Evolutionary conservation across 805 yeast genomes (phyloP), one percentile per base, ranked within the genome.

Genomic region (Schizosaccharomyces lindneri): DNA sequence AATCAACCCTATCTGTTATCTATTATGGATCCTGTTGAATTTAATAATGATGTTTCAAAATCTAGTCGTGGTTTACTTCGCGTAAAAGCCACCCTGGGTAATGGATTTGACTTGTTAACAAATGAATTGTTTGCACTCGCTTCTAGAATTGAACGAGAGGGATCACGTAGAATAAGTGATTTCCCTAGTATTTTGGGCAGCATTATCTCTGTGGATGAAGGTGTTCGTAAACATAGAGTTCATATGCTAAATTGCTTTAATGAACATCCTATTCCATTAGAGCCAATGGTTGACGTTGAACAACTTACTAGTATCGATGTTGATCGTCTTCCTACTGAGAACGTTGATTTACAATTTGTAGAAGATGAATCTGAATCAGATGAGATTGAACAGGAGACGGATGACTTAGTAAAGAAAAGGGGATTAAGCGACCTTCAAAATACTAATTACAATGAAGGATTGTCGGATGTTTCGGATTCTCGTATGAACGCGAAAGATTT

Each of bases 21-120:
- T 0, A 85, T 90, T 39, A 90, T 85, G 70, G 97, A 90, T 69
- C 97, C 97, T 1, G 82, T 84, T 60, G 96, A 89, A 68, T 74
- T 81, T 1, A 65, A 74, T n/a, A 90, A 90, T 68, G 90, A 90
- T 69, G 83, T 90, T 59, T 81, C 93, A 59, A 43, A 46, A 32
- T 41, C 55, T 29, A 62, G 64, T 31, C 76, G 95, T 66, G 86
- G 95, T 4, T 82, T 87, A 55, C 72, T 87, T 48, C 86, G 83
- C 66, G 78, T 90, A 62, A 86, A 85, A 68, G 82, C 87, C 66
- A 87, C 95, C 0, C 88, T 90, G 73, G 82, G 83, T 19, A 95
- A 95, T 51, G 95, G 96, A 0, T 88, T 77, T 73, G 93, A 85
- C 68, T 69, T 87, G 62, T 73, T 88, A 43, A 79, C 82, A 0